phyloP scores from a whole-genome alignment of 2,329 filamentous ascomycete species.

The Cercospora zeina region DNA sequence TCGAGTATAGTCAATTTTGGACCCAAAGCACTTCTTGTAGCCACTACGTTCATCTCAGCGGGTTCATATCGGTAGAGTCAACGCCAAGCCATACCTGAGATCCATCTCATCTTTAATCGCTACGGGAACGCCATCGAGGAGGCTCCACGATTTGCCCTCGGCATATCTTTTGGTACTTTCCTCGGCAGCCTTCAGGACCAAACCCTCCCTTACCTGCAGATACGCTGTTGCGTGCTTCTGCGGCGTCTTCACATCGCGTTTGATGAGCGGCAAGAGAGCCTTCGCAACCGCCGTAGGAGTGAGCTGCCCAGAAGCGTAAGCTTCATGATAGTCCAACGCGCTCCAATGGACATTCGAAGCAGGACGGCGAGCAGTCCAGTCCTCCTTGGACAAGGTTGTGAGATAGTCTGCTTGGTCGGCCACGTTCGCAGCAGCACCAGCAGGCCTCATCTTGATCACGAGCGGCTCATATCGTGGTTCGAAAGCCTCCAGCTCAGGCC shows the following conservation, averaged over 20 bases:
- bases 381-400: constrained; percentile 20
- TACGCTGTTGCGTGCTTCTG: constrained; percentile 69
- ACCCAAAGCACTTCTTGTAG: constrained; percentile 67
- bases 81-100: constrained; percentile 43
- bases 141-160: constrained; percentile 62
- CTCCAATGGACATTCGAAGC: constrained; percentile 47
- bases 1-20: constrained; percentile 59
- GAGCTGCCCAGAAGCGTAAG: constrained; percentile 67
- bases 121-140: constrained; percentile 79
- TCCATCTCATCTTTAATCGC: constrained; percentile 81
- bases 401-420: constrained; percentile 7
- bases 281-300: constrained; percentile 73
- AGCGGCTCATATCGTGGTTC: constrained; percentile 59
- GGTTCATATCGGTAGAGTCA: not conserved
- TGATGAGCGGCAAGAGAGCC: constrained; percentile 69
- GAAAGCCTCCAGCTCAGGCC: constrained; percentile 57
- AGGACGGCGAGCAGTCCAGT: constrained; percentile 30
- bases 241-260: constrained; percentile 55
- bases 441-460: constrained; percentile 51
- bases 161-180: constrained; percentile 73
- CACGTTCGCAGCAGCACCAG: constrained; percentile 10
- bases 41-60: constrained; percentile 49
- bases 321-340: constrained; percentile 71
- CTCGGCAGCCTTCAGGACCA: constrained; percentile 66
- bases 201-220: constrained; percentile 64